Evolutionary conservation across 2,329 filamentous ascomycete genomes (phyloP), one percentile per base, ranked within the genome.

Genomic region (Colletotrichum sp.): DNA sequence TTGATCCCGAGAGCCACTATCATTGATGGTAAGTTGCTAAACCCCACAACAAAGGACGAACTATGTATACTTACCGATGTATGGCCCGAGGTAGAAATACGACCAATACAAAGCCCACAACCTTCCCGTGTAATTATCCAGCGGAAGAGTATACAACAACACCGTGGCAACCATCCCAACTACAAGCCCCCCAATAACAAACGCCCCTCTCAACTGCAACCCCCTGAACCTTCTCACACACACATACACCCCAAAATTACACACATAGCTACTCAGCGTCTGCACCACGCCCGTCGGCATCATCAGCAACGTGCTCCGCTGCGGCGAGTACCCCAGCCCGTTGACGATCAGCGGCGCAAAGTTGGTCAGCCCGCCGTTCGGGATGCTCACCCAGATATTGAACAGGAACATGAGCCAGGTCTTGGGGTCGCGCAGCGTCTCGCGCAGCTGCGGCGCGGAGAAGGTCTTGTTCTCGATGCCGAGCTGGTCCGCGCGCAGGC

Each of bases 381-480:
- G 43, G 43, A 52, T 52, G 43, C 43, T 52, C 43, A 52, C 43
- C 43, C 43, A 52, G 43, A 52, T 25, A 7, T 52, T 52, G 1
- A 52, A 52, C 1, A 52, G 1, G 2, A 52, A 52, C 43, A 52
- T 52, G 1, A 52, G 43, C 43, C 43, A 52, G n/a, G 43, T 52
- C n/a, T 52, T 52, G 10, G 43, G 43, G 43, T 52, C 43, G 43
- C 43, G 43, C 43, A 52, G 43, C n/a, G 43, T 52, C 43, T 22
- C 43, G n/a, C 43, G 43, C n/a, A 52, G 43, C 43, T 52, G 43
- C 0, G 1, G 43, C n/a, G n/a, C 2, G 0, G 43, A 52, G 28
- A 90, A 79, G 77, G 86, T 80, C 77, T 89, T 89, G 71, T 91
- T 90, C 79, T 90, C 89, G 13, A 89, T 84, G 10, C 89, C 89